Conservation (phyloP, 1,284 basidiomycete genomes). For the Trametes versicolor region DNA sequence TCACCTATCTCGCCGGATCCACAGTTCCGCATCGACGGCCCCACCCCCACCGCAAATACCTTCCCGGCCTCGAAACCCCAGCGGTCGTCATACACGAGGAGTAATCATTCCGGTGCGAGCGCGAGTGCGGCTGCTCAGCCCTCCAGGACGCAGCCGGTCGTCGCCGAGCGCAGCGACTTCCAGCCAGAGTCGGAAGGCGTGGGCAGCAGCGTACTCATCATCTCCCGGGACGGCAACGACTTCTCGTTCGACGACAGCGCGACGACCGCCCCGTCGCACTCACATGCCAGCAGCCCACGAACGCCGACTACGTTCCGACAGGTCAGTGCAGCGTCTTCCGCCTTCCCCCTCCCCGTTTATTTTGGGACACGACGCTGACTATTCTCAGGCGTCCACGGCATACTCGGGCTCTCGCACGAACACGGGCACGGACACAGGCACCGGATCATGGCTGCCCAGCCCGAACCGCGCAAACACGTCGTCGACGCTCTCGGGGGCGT, state of each 20-base stretch:
- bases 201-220: slow-evolving; percentile 31
- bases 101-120: not conserved
- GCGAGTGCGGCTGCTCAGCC: not conserved
- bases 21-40: slow-evolving; percentile 32
- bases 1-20: slow-evolving; percentile 24
- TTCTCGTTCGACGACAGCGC: slow-evolving; percentile 26
- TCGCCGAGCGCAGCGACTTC: slow-evolving; percentile 15
- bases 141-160: not conserved
- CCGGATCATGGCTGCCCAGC: slow-evolving; percentile 20
- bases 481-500: slow-evolving; percentile 32
- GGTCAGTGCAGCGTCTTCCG: slow-evolving; percentile 19
- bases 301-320: slow-evolving; percentile 11
- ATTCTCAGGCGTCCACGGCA: slow-evolving; percentile 9
- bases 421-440: slow-evolving; percentile 1
- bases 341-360: not conserved
- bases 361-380: not conserved
- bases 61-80: not conserved
- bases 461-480: slow-evolving; percentile 31
- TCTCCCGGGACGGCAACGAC: slow-evolving; percentile 36
- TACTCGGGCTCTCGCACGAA: slow-evolving; percentile 13
- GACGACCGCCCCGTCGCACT: slow-evolving; percentile 13
- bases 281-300: slow-evolving; percentile 10
- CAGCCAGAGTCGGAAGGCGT: slow-evolving; percentile 2
- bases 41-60: not conserved
- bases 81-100: not conserved